phyloP scores from a whole-genome alignment of 2,329 filamentous ascomycete genomes.

The Rhynchosporium graminicola region DNA sequence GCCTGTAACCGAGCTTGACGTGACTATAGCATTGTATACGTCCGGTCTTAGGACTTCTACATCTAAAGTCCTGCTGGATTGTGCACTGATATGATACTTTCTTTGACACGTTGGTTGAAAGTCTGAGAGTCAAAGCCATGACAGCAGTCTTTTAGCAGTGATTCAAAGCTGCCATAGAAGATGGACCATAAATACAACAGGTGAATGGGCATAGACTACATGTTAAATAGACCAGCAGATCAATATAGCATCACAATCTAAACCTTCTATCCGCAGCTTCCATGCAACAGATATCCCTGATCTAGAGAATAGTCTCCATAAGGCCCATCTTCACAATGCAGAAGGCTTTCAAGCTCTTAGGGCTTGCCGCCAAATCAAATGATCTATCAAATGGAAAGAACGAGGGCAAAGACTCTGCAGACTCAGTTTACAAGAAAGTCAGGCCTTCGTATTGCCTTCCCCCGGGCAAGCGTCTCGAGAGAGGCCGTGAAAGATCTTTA shows the following conservation, averaged over 20 bases:
- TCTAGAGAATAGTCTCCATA: background rate
- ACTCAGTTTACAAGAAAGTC: background rate
- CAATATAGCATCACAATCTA: too few species aligned
- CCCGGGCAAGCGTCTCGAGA: background rate
- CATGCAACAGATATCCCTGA: background rate
- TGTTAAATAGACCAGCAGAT: background rate
- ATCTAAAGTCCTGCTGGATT: too few species aligned
- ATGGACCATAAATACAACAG: background rate
- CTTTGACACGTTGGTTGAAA: background rate
- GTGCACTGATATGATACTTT: too few species aligned
- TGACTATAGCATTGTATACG: too few species aligned
- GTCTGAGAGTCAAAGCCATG: background rate
- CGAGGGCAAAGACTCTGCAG: too few species aligned
- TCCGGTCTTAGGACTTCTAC: too few species aligned
- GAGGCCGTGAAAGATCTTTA: background rate
- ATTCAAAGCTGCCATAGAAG: background rate
- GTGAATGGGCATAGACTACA: background rate
- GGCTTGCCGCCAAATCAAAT: background rate
- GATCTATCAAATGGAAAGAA: background rate
- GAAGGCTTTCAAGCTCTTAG: background rate
- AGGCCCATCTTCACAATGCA: background rate
- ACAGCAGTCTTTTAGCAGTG: background rate
- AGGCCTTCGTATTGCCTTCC: background rate
- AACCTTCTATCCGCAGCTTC: too few species aligned
- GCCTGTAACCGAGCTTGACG: too few species aligned